Conservation (phyloP, 768 basidiomycete genomes). For the Leccinellum luteum region DNA sequence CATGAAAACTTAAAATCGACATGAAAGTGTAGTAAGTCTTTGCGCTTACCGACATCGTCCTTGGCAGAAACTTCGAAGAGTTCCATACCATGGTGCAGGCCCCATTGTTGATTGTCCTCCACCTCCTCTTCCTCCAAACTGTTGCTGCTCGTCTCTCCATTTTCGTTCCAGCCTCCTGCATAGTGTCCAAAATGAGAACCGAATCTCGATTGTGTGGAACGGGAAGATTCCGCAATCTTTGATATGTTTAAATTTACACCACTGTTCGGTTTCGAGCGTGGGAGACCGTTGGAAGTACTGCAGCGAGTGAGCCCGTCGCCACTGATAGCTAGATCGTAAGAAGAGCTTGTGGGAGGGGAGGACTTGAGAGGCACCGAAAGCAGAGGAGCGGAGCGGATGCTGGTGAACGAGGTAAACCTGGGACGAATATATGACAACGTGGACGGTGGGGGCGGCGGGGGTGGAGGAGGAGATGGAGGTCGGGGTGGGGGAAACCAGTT, state of each 20-base stretch:
- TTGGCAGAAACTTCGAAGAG: slow-evolving; percentile 91
- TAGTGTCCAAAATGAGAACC: slow-evolving; percentile 53
- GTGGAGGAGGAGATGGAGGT: slow-evolving; percentile 63
- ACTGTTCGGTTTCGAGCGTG: slow-evolving; percentile 49
- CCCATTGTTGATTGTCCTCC: slow-evolving; percentile 62
- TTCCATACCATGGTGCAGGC: slow-evolving; percentile 79
- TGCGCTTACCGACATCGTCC: slow-evolving; percentile 65
- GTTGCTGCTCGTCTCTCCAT: slow-evolving; percentile 60
- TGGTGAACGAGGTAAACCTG: slow-evolving; percentile 40
- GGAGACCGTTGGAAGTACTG: slow-evolving; percentile 46
- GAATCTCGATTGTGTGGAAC: slow-evolving; percentile 50
- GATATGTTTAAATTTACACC: slow-evolving; percentile 32
- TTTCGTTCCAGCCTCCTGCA: slow-evolving; percentile 53
- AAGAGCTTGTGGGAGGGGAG: slow-evolving; percentile 54
- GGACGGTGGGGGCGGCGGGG: slow-evolving; percentile 48
- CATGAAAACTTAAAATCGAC: slow-evolving; percentile 12
- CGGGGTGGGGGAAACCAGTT: slow-evolving; percentile 86
- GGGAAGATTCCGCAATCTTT: slow-evolving; percentile 41
- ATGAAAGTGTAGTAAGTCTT: not conserved
- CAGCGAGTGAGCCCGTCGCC: slow-evolving; percentile 53
- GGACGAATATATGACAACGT: slow-evolving; percentile 37
- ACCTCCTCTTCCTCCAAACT: slow-evolving; percentile 65
- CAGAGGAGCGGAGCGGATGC: slow-evolving; percentile 60
- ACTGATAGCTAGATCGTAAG: slow-evolving; percentile 58
- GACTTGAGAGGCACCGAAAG: slow-evolving; percentile 42